phyloP scores from a whole-genome alignment of 2,329 filamentous ascomycete genomes.

The Alternaria panax region DNA sequence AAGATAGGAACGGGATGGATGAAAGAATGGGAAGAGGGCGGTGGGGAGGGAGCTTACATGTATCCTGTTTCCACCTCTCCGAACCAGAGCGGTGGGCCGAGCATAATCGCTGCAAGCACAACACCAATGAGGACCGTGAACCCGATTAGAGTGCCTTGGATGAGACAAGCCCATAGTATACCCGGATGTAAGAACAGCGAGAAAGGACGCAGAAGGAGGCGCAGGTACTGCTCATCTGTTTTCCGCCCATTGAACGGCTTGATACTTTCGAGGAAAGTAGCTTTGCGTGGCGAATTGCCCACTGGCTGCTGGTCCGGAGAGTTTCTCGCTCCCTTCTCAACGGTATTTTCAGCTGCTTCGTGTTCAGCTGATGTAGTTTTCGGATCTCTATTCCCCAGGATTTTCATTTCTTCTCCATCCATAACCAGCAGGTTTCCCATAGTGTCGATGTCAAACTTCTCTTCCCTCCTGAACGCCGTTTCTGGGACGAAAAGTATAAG shows the following conservation, averaged over 20 bases:
- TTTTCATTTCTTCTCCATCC: conserved; percentile 4
- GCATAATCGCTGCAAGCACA: conserved; percentile 81
- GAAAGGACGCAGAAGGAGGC: conserved; percentile 64
- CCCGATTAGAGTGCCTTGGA: conserved; percentile 89
- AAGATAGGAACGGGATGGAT: neutral
- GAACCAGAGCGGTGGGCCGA: conserved; percentile 83
- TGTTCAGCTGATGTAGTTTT: neutral
- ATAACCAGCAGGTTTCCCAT: conserved; percentile 41
- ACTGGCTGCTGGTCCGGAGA: conserved; percentile 42
- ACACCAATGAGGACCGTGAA: conserved; percentile 94
- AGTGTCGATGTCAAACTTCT: conserved; percentile 74
- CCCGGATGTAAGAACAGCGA: conserved; percentile 43
- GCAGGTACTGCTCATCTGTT: conserved; percentile 75
- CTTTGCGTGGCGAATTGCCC: conserved; percentile 47
- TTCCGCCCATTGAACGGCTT: conserved; percentile 82
- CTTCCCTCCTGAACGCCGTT: conserved; percentile 76
- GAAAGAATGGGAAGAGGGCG: neutral
- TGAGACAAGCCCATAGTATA: conserved; percentile 63
- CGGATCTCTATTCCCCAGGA: neutral
- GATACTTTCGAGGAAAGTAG: conserved; percentile 66
- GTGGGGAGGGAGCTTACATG: conserved; percentile 43
- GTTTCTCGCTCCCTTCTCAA: conserved; percentile 4
- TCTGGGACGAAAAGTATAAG: conserved; percentile 85
- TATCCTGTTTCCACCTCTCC: conserved; percentile 84
- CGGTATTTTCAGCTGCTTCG: neutral